Percentiles rank a stretch among this genome's conserved stretches.
Evolutionary conservation across 495 filamentous ascomycete species (phyloP).

Genomic region (Penicillium canescens): DNA sequence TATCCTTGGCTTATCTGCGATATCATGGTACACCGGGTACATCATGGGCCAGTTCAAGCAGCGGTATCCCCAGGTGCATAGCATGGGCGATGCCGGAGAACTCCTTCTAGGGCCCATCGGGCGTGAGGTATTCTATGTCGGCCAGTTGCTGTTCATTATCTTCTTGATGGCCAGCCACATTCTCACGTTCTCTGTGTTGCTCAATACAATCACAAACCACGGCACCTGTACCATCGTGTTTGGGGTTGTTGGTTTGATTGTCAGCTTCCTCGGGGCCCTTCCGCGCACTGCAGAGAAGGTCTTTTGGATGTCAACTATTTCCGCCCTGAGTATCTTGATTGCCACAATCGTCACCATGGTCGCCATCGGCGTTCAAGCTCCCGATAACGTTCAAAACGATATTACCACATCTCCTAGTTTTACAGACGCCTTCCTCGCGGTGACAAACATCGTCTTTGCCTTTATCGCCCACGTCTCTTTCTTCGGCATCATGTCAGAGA

Average conservation of each 20-base stretch:
- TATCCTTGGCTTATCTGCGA: constrained; percentile 58
- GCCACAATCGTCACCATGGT: constrained; percentile 71
- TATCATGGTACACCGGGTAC: constrained; percentile 39
- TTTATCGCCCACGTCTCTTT: constrained; percentile 66
- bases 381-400: constrained; percentile 19
- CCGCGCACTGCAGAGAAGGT: constrained; percentile 16
- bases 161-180: constrained; percentile 77
- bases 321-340: constrained; percentile 59
- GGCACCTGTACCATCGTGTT: constrained; percentile 69
- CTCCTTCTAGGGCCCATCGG: constrained; percentile 65
- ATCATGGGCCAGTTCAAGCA: constrained; percentile 26
- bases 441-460: constrained; percentile 76
- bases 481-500: constrained; percentile 75
- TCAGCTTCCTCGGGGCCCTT: constrained; percentile 19
- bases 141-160: constrained; percentile 61
- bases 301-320: constrained; percentile 36
- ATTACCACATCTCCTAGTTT: constrained; percentile 19
- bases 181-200: constrained; percentile 70
- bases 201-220: constrained; percentile 65
- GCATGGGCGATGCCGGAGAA: constrained; percentile 66
- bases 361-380: constrained; percentile 50
- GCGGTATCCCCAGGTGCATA: constrained; percentile 26
- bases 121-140: constrained; percentile 60
- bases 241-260: constrained; percentile 29
- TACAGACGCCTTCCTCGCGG: constrained; percentile 52